Conservation (phyloP, 768 basidiomycete genomes). For the Serendipita sp. region DNA sequence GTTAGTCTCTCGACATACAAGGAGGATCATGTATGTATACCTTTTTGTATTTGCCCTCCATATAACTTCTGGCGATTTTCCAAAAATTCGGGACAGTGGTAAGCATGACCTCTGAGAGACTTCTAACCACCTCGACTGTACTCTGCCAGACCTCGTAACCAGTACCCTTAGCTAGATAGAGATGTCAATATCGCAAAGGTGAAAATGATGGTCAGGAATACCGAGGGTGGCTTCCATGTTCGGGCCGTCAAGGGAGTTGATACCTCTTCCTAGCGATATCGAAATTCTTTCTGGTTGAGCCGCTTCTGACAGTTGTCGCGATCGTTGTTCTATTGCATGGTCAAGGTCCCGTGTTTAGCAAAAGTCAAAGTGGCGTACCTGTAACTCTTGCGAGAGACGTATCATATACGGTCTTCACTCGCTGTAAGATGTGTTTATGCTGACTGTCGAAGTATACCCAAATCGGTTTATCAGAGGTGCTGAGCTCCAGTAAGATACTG, state of each 20-base stretch:
- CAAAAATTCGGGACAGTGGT: constrained; percentile 84
- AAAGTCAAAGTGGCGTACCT: constrained; percentile 25
- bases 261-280: constrained; percentile 42
- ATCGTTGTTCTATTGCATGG: constrained; percentile 5
- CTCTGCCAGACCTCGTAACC: constrained; percentile 73
- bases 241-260: constrained; percentile 46
- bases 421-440: constrained; percentile 68
- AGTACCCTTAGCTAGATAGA: constrained; percentile 46
- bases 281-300: constrained; percentile 32
- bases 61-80: constrained; percentile 78
- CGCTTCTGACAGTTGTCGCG: constrained; percentile 24
- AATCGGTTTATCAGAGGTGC: constrained; percentile 73
- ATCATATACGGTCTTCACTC: constrained; percentile 50
- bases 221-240: constrained; percentile 47
- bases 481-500: constrained; percentile 81
- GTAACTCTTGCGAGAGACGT: constrained; percentile 35
- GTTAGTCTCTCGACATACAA: not conserved
- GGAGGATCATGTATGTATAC: constrained; percentile 27
- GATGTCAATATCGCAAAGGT: not conserved
- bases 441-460: constrained; percentile 96
- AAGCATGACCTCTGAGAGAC: constrained; percentile 70
- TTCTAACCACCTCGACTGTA: constrained; percentile 64
- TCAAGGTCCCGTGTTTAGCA: not conserved
- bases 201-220: constrained; percentile 24
- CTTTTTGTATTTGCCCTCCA: constrained; percentile 87